Conservation (phyloP, 2,329 filamentous ascomycete species). For the Epichloe gansuensis region DNA sequence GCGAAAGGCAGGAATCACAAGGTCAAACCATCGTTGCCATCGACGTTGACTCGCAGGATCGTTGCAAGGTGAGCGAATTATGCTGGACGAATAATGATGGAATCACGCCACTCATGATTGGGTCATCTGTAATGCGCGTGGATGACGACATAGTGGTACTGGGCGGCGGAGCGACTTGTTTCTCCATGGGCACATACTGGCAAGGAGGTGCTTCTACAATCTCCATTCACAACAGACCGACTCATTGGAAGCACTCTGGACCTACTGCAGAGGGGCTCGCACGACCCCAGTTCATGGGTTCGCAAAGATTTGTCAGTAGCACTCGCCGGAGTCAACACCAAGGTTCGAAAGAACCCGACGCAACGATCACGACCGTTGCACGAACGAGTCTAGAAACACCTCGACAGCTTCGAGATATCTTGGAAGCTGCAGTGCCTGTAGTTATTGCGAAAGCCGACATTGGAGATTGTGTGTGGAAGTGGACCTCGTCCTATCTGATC, state of each 20-base stretch:
- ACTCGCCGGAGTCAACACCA: constrained; percentile 1
- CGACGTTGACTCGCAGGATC: constrained; percentile 22
- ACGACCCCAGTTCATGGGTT: constrained; percentile 14
- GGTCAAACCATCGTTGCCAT: constrained; percentile 18
- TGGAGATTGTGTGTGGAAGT: constrained; percentile 52
- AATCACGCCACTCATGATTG: constrained; percentile 52
- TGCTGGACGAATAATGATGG: constrained; percentile 1
- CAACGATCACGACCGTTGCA: constrained; percentile 27
- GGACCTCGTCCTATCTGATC: constrained; percentile 57
- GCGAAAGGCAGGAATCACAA: constrained; percentile 14
- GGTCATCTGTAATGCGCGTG: constrained; percentile 43
- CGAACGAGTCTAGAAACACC: constrained; percentile 37
- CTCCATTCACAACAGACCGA: background rate
- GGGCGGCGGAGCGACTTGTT: constrained; percentile 77
- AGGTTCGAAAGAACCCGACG: constrained; percentile 4
- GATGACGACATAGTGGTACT: constrained; percentile 45
- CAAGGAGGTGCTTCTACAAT: constrained; percentile 47
- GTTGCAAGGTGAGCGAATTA: constrained; percentile 5
- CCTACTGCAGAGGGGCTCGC: background rate
- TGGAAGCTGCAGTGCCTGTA: constrained; percentile 40
- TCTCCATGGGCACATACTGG: constrained; percentile 83
- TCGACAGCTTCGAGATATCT: constrained; percentile 46
- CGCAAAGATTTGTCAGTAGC: constrained; percentile 13
- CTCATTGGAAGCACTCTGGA: background rate
- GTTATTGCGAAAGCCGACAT: constrained; percentile 54